Evolutionary conservation across 2,329 filamentous ascomycete species (phyloP).

Genomic region (Alternaria gaisen): DNA sequence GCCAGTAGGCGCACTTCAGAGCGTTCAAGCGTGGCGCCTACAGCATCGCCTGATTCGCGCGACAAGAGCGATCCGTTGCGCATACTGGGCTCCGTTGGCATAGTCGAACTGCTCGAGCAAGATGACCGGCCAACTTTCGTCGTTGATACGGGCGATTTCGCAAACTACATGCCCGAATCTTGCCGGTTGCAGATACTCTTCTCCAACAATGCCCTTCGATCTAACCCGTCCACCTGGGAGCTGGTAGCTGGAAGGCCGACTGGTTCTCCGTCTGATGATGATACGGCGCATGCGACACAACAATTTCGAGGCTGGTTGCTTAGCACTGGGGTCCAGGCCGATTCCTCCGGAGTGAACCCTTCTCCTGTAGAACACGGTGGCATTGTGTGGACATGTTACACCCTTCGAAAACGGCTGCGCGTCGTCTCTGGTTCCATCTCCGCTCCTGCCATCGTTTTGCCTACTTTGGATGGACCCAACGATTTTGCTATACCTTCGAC

Average conservation of each 20-base stretch:
- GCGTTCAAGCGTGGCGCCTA: conserved; percentile 60
- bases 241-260: conserved; percentile 60
- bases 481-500: conserved; percentile 38
- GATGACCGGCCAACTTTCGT: conserved; percentile 81
- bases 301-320: conserved; percentile 77
- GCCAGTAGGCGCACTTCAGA: conserved; percentile 64
- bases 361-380: conserved; percentile 66
- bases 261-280: conserved; percentile 49
- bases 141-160: conserved; percentile 69
- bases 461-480: conserved; percentile 48
- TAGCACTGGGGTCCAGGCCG: conserved; percentile 62
- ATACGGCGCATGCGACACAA: conserved; percentile 30
- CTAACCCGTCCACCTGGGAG: conserved; percentile 64
- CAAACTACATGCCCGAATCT: conserved; percentile 61
- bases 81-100: conserved; percentile 70
- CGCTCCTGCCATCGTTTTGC: conserved; percentile 24
- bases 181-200: conserved; percentile 69
- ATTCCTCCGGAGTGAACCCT: conserved; percentile 62
- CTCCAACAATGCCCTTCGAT: conserved; percentile 72
- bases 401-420: conserved; percentile 72
- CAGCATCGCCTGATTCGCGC: conserved; percentile 62
- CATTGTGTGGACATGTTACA: conserved; percentile 74
- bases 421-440: conserved; percentile 66
- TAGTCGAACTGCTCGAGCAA: conserved; percentile 77
- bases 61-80: conserved; percentile 61